Conservation (phyloP, 1,139 yeast species). For the Candida sojae region DNA sequence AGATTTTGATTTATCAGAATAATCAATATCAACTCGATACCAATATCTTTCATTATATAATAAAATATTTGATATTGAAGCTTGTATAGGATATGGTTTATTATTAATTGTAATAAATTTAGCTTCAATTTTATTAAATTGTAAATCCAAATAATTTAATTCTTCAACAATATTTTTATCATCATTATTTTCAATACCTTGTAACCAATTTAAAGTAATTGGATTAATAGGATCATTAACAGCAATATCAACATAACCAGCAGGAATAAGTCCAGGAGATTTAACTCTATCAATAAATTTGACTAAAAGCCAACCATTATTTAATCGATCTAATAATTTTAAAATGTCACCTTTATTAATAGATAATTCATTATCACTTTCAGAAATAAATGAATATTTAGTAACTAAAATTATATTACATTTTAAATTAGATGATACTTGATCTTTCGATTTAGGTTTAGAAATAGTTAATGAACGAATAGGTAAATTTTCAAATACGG, state of each 20-base stretch:
- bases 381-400: slow-evolving; percentile 38
- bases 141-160: slow-evolving; percentile 17
- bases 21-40: slow-evolving; percentile 43
- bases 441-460: slow-evolving; percentile 9
- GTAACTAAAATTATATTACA: slow-evolving; percentile 41
- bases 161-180: slow-evolving; percentile 9
- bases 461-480: slow-evolving; percentile 14
- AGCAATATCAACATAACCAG: slow-evolving; percentile 48
- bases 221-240: slow-evolving; percentile 42
- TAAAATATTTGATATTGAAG: slow-evolving; percentile 37
- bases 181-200: slow-evolving; percentile 2
- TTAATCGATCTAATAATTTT: slow-evolving; percentile 39
- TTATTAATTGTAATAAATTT: slow-evolving; percentile 33
- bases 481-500: slow-evolving; percentile 2
- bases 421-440: slow-evolving; percentile 14
- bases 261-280: slow-evolving; percentile 44
- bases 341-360: slow-evolving; percentile 42
- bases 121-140: slow-evolving; percentile 13
- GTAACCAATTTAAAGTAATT: slow-evolving; percentile 38
- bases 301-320: slow-evolving; percentile 47
- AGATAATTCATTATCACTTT: slow-evolving; percentile 33
- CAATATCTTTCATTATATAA: slow-evolving; percentile 38
- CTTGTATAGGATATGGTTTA: slow-evolving; percentile 30
- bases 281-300: slow-evolving; percentile 40
- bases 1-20: slow-evolving; percentile 30